These are phyloP conservation scores for Isatis tinctoria DNA, from an alignment of 345 rosid species.

Conservation along the genomic window DNA sequence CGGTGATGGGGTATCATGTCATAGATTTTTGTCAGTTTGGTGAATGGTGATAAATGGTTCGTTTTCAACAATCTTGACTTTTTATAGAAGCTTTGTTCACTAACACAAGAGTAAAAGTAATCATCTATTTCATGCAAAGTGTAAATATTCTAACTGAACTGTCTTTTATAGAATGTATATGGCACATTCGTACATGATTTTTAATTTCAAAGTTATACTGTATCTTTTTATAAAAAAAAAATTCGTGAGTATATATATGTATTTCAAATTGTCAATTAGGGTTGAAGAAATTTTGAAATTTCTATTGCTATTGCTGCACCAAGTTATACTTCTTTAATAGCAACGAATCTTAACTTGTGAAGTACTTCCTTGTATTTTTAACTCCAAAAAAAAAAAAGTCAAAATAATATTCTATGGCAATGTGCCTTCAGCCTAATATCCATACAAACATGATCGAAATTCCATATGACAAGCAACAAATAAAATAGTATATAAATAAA, in stretches of 20 bases:
- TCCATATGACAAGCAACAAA: not conserved
- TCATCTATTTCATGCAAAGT: not conserved
- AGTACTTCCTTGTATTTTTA: too few relatives aligned
- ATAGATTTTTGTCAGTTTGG: slow-evolving; percentile 27
- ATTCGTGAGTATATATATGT: too few relatives aligned
- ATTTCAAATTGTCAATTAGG: too few relatives aligned
- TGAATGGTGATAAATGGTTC: not conserved
- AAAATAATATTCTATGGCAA: not conserved
- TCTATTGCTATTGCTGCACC: too few relatives aligned
- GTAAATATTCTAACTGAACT: not conserved
- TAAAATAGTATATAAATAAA: not conserved
- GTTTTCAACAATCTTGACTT: not conserved
- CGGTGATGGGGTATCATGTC: slow-evolving; percentile 26
- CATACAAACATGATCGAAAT: not conserved
- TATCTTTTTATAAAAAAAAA: too few relatives aligned
- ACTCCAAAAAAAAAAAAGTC: too few relatives aligned
- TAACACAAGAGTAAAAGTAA: not conserved
- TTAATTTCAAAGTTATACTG: too few relatives aligned
- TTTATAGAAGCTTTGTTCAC: not conserved
- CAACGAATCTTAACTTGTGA: too few relatives aligned
- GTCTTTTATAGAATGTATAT: too few relatives aligned
- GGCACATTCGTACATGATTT: too few relatives aligned
- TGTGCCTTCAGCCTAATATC: not conserved
- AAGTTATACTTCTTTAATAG: too few relatives aligned
- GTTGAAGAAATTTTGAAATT: too few relatives aligned